Conservation (phyloP, 164 flowering plant species). For the Buxus sempervirens region DNA sequence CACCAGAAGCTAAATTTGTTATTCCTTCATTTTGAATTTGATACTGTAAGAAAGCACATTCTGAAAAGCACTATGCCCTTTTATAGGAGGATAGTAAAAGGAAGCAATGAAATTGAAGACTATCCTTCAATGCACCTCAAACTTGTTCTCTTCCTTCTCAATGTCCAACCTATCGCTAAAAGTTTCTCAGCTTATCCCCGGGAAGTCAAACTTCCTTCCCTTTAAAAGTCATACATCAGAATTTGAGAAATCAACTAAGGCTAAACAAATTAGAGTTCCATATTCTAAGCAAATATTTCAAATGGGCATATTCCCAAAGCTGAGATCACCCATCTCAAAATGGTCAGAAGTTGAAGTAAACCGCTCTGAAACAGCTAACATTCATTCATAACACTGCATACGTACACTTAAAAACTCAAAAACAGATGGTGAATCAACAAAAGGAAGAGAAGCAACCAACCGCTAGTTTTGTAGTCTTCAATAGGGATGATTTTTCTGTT, state of each 20-base stretch:
- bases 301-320: conserved; percentile 4
- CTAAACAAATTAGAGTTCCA: not conserved
- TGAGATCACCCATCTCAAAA: too few species aligned
- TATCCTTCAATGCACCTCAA: not conserved
- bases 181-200: not conserved
- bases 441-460: conserved; percentile 35
- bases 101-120: not conserved
- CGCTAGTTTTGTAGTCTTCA: conserved; percentile 64
- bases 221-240: not conserved
- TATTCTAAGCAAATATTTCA: not conserved
- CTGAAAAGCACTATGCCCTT: not conserved
- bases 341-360: too few species aligned
- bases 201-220: not conserved
- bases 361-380: too few species aligned
- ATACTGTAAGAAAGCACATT: not conserved
- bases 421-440: not conserved
- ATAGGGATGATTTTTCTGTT: conserved; percentile 59
- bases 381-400: too few species aligned
- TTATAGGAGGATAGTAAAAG: not conserved
- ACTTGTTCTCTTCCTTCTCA: not conserved
- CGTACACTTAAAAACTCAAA: not conserved
- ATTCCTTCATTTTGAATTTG: not conserved
- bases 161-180: not conserved
- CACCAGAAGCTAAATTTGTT: too few species aligned
- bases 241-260: not conserved